Evolutionary conservation across 202 grass and related monocot genomes (phyloP).

Genomic region (Digitaria exilis): DNA sequence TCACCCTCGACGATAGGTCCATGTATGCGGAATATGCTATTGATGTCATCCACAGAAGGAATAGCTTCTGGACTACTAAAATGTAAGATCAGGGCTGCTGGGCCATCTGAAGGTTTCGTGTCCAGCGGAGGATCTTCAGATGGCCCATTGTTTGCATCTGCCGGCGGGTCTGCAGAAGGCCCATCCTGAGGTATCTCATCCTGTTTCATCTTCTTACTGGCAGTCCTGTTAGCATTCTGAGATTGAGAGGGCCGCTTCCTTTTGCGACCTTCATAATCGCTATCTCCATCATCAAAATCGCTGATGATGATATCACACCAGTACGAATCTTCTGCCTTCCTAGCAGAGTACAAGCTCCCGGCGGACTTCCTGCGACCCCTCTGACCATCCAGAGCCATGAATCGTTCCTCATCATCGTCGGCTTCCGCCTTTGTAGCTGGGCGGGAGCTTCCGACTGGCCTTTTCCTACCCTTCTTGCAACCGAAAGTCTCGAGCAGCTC

Average conservation of each 20-base stretch:
- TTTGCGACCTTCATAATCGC: conserved; percentile 61
- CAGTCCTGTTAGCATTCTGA: conserved; percentile 32
- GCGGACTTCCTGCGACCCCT: conserved; percentile 59
- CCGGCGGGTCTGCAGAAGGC: conserved; percentile 9
- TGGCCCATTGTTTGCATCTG: conserved; percentile 24
- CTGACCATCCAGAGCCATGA: conserved; percentile 25
- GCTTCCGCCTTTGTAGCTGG: conserved; percentile 16
- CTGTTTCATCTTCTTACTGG: conserved; percentile 54
- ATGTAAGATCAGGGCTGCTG: conserved; percentile 56
- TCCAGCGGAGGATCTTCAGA: conserved; percentile 40
- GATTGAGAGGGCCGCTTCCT: conserved; percentile 49
- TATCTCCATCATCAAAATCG: conserved; percentile 66
- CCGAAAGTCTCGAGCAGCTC: conserved; percentile 51
- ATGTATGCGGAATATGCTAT: conserved; percentile 57
- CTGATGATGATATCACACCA: conserved; percentile 92
- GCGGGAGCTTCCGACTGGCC: neutral
- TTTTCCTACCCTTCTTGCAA: conserved; percentile 64
- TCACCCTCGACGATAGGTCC: conserved; percentile 61
- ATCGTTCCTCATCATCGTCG: neutral
- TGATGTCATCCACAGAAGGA: conserved; percentile 67
- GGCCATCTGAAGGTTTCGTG: conserved; percentile 45
- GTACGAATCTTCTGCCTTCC: conserved; percentile 84
- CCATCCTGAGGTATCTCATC: conserved; percentile 31
- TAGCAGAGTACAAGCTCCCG: conserved; percentile 51
- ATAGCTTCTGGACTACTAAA: conserved; percentile 59